Conservation (phyloP, 805 yeast species). For the Lipomyces mesembrius region DNA sequence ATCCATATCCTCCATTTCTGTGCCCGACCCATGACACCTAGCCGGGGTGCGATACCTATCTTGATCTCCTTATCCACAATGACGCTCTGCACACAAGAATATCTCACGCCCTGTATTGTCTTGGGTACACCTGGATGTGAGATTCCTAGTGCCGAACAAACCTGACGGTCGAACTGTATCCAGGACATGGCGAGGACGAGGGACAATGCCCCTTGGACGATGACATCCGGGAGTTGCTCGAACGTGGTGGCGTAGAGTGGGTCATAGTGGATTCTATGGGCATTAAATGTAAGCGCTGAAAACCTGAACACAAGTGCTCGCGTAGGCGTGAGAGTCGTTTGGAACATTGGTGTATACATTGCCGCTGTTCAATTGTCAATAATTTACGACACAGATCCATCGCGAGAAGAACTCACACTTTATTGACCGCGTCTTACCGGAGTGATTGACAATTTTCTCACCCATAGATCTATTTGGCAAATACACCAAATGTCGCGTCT, state of each 20-base stretch:
- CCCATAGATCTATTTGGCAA: neutral
- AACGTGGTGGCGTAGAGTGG: constrained; percentile 52
- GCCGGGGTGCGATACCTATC: constrained; percentile 15
- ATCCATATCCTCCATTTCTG: constrained; percentile 26
- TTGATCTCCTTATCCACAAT: constrained; percentile 14
- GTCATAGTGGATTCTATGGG: constrained; percentile 85
- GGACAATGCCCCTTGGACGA: constrained; percentile 84
- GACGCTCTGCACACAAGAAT: constrained; percentile 26
- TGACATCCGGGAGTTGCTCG: constrained; percentile 65
- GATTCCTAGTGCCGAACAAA: constrained; percentile 6
- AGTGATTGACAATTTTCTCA: neutral
- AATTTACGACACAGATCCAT: no score
- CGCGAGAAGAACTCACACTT: constrained; percentile 2
- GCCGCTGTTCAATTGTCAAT: constrained; percentile 5
- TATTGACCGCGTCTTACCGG: neutral
- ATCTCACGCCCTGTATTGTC: constrained; percentile 16
- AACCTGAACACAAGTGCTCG: constrained; percentile 45
- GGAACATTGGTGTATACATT: neutral
- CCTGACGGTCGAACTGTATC: constrained; percentile 43
- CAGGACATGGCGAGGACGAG: constrained; percentile 64
- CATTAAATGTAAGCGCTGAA: constrained; percentile 77
- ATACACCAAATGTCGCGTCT: constrained; percentile 22
- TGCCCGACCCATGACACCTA: neutral
- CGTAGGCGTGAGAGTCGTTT: constrained; percentile 27
- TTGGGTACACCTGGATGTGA: neutral